Evolutionary conservation across 2,329 filamentous ascomycete species (phyloP).

Genomic region (Penicillium rolfsii): DNA sequence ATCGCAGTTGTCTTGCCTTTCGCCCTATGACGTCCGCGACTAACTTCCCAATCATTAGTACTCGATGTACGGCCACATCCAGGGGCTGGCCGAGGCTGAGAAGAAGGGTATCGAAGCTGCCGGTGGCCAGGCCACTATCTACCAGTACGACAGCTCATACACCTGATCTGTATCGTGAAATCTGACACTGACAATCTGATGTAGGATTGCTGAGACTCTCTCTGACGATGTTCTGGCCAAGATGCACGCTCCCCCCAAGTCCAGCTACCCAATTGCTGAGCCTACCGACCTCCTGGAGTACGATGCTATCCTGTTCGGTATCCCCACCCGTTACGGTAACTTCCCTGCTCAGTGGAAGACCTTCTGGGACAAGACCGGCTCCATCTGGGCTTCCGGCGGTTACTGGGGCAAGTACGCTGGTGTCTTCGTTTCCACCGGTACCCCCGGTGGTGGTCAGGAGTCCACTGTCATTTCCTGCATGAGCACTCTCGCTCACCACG

Average conservation of each 20-base stretch:
- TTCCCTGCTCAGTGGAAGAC: constrained; percentile 94
- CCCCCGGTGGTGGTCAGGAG: constrained; percentile 88
- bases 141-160: constrained; percentile 61
- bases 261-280: constrained; percentile 66
- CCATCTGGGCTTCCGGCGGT: constrained; percentile 76
- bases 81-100: constrained; percentile 82
- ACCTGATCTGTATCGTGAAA: background rate
- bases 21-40: constrained; percentile 1
- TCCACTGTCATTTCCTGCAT: constrained; percentile 78
- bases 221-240: constrained; percentile 78
- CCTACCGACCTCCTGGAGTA: constrained; percentile 69
- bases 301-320: constrained; percentile 89
- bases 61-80: constrained; percentile 92
- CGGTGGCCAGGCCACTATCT: constrained; percentile 79
- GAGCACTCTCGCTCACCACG: constrained; percentile 89
- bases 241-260: constrained; percentile 86
- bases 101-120: constrained; percentile 86
- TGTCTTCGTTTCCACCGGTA: constrained; percentile 86
- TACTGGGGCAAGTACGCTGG: constrained; percentile 89
- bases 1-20: constrained; percentile 13
- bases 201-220: constrained; percentile 81
- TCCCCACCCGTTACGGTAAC: constrained; percentile 95
- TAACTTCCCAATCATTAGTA: constrained; percentile 59
- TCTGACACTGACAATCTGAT: constrained; percentile 12
- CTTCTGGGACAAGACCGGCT: constrained; percentile 83